These are phyloP conservation scores for Coemansia sp. DNA, from an alignment of 192 early-diverging fungal species.

Conservation along the genomic window DNA sequence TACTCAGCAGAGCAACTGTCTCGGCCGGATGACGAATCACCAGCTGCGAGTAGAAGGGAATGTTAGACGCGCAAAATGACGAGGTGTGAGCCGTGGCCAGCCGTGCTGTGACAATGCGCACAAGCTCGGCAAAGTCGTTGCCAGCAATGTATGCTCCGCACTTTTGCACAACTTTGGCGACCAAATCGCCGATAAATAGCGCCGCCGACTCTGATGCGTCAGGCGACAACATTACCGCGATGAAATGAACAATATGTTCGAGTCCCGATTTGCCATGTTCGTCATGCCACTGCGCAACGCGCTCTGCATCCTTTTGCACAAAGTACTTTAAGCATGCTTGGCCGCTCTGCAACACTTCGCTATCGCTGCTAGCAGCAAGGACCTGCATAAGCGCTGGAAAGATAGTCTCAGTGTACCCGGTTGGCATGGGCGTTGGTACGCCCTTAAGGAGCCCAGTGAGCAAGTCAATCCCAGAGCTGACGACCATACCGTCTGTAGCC, in stretches of 20 bases:
- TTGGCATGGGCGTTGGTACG: slow-evolving; percentile 71
- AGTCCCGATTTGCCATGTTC: slow-evolving; percentile 60
- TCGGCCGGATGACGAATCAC: slow-evolving; percentile 67
- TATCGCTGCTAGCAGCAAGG: slow-evolving; percentile 67
- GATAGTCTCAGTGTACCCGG: slow-evolving; percentile 67
- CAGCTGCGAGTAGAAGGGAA: slow-evolving; percentile 87
- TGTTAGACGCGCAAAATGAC: slow-evolving; percentile 80
- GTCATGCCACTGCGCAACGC: slow-evolving; percentile 74
- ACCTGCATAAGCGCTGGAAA: slow-evolving; percentile 82
- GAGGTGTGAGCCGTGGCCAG: slow-evolving; percentile 72
- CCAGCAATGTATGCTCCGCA: slow-evolving; percentile 35
- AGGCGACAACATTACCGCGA: slow-evolving; percentile 77
- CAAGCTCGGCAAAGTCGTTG: slow-evolving; percentile 66
- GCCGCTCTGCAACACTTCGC: slow-evolving; percentile 83
- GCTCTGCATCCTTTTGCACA: slow-evolving; percentile 72
- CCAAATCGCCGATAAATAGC: slow-evolving; percentile 88
- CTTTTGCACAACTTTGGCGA: slow-evolving; percentile 83
- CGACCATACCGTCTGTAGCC: slow-evolving; percentile 38
- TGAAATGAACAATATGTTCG: slow-evolving; percentile 76
- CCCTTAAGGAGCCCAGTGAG: slow-evolving; percentile 70
- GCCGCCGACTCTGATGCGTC: slow-evolving; percentile 74
- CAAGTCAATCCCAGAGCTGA: slow-evolving; percentile 66
- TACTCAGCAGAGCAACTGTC: slow-evolving; percentile 71
- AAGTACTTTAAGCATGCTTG: slow-evolving; percentile 81
- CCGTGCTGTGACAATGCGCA: slow-evolving; percentile 72